phyloP scores from a whole-genome alignment of 345 rosid species.

The Syzygium grande region DNA sequence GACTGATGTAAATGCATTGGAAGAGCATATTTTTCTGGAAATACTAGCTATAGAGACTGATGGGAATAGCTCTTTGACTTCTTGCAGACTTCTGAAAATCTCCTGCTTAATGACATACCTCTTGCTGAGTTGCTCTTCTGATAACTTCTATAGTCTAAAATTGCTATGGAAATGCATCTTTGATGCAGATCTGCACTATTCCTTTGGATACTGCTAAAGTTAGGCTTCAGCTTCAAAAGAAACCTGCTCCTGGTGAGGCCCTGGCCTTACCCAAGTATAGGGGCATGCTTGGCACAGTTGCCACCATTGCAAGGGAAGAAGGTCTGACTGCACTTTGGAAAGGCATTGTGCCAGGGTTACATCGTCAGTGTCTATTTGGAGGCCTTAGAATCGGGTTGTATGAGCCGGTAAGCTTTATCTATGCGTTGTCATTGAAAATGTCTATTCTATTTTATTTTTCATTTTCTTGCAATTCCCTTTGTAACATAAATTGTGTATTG shows the following conservation, averaged over 20 bases:
- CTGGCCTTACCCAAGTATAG: slow-evolving; percentile 60
- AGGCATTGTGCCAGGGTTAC: slow-evolving; percentile 90
- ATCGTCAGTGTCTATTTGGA: slow-evolving; percentile 92
- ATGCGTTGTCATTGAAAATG: neutral
- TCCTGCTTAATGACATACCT: neutral
- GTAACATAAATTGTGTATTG: neutral
- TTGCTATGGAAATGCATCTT: neutral
- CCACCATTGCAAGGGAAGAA: slow-evolving; percentile 90
- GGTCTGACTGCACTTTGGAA: slow-evolving; percentile 89
- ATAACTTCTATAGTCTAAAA: neutral
- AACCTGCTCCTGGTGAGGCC: slow-evolving; percentile 49
- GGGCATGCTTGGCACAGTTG: slow-evolving; percentile 91
- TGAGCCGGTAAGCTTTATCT: slow-evolving; percentile 64
- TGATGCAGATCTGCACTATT: slow-evolving; percentile 77
- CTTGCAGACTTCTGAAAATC: neutral
- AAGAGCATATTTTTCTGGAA: neutral
- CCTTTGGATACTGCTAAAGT: slow-evolving; percentile 99
- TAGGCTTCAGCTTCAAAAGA: slow-evolving; percentile 97
- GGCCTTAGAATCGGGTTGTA: slow-evolving; percentile 96
- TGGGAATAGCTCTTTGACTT: neutral
- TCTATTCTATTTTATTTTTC: neutral
- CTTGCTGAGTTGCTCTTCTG: neutral
- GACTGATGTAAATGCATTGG: neutral
- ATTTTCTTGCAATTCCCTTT: neutral
- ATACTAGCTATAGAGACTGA: neutral